These are phyloP conservation scores for Fistulina hepatica DNA, from an alignment of 1,284 basidiomycete genomes.

Conservation along the genomic window DNA sequence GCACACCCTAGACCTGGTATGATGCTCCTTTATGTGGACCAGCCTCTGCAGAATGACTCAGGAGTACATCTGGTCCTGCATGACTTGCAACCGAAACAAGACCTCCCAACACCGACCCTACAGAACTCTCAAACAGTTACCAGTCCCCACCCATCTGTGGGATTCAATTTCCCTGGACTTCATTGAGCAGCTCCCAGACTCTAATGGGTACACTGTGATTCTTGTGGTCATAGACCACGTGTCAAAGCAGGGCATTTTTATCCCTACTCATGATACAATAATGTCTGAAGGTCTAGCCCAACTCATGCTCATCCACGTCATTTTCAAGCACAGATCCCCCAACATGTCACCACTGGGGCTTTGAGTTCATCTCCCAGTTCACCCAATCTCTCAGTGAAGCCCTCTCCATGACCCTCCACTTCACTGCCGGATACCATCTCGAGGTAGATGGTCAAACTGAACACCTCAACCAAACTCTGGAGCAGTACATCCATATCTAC, in stretches of 20 bases:
- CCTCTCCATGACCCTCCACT: slow-evolving; percentile 14
- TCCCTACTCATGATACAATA: slow-evolving; percentile 18
- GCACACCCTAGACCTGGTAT: no score
- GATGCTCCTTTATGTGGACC: slow-evolving; percentile 19
- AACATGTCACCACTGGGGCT: slow-evolving; percentile 23
- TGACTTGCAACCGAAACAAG: slow-evolving; percentile 19
- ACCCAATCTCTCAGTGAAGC: slow-evolving; percentile 15
- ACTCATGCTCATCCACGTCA: slow-evolving; percentile 20
- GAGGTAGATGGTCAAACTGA: slow-evolving; percentile 37
- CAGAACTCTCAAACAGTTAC: slow-evolving; percentile 18
- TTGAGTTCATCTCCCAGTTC: slow-evolving; percentile 20
- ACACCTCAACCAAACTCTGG: slow-evolving; percentile 7
- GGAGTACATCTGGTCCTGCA: slow-evolving; percentile 18
- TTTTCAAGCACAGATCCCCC: slow-evolving; percentile 21
- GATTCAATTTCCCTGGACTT: slow-evolving; percentile 28
- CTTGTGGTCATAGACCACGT: slow-evolving; percentile 27
- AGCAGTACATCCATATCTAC: slow-evolving; percentile 4
- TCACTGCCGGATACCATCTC: slow-evolving; percentile 26
- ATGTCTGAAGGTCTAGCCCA: slow-evolving; percentile 20
- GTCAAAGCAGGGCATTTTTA: slow-evolving; percentile 26
- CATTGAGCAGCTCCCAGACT: no score
- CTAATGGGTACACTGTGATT: slow-evolving; percentile 23
- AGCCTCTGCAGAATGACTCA: slow-evolving; percentile 11
- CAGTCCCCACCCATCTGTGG: slow-evolving; percentile 23
- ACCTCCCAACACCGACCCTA: slow-evolving; percentile 14